These are phyloP conservation scores for Grosmannia huntii DNA, from an alignment of 2,329 filamentous ascomycete species.

Conservation along the genomic window DNA sequence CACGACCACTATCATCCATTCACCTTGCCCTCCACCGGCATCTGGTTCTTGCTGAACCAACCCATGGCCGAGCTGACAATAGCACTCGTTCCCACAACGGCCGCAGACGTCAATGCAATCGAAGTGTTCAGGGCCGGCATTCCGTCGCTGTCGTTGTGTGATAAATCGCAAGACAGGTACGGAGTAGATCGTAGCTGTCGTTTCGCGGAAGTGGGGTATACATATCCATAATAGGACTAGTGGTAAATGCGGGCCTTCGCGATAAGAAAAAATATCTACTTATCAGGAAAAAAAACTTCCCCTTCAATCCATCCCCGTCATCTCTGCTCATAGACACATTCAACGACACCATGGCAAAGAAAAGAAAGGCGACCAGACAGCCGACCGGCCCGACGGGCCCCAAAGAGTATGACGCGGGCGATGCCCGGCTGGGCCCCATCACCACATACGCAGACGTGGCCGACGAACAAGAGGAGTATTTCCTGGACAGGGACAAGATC, in stretches of 20 bases:
- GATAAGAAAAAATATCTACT: not conserved
- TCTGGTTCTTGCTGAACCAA: conserved; percentile 60
- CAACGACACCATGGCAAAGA: conserved; percentile 41
- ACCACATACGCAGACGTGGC: conserved; percentile 71
- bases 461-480: conserved; percentile 89
- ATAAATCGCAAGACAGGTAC: too few relatives aligned
- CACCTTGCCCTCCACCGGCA: conserved; percentile 77
- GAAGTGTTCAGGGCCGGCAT: conserved; percentile 12
- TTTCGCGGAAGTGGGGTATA: not conserved
- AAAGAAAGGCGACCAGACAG: conserved; percentile 55
- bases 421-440: conserved; percentile 47
- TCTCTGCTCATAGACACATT: not conserved
- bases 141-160: too few relatives aligned
- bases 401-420: conserved; percentile 39
- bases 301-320: not conserved
- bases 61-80: conserved; percentile 43
- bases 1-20: conserved; percentile 1
- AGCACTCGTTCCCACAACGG: conserved; percentile 19
- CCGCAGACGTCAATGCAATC: conserved; percentile 16
- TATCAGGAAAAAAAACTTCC: not conserved
- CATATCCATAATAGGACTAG: not conserved
- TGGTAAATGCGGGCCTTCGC: not conserved
- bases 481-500: conserved; percentile 74
- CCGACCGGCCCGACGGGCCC: conserved; percentile 33
- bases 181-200: not conserved